These are phyloP conservation scores for Plantago rigida DNA, from an alignment of 305 asterid genomes.

Conservation along the genomic window DNA sequence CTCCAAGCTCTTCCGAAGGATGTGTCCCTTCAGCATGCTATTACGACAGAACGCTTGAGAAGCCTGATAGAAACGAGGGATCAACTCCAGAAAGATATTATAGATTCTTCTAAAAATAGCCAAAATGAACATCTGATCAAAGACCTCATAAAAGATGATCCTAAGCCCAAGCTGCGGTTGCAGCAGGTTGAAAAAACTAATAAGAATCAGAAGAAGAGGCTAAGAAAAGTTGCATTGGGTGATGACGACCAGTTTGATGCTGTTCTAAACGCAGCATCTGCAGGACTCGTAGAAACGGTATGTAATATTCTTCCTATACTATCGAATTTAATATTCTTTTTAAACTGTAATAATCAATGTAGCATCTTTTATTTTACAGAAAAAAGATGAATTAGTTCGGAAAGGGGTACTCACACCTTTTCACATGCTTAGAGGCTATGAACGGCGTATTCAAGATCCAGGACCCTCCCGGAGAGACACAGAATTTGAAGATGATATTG, in stretches of 20 bases:
- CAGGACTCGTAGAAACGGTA: constrained; percentile 92
- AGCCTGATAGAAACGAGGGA: constrained; percentile 68
- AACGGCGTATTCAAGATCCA: constrained; percentile 71
- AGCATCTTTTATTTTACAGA: constrained; percentile 43
- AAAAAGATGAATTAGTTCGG: constrained; percentile 82
- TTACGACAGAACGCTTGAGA: constrained; percentile 68
- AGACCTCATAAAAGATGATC: constrained; percentile 53
- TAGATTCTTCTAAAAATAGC: constrained; percentile 36
- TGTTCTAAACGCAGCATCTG: constrained; percentile 69
- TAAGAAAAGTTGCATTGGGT: constrained; percentile 44
- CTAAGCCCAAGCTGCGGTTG: constrained; percentile 36
- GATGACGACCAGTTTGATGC: constrained; percentile 87
- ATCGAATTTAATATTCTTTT: constrained; percentile 1
- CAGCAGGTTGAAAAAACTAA: constrained; percentile 38
- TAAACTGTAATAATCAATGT: constrained; percentile 18
- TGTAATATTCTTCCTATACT: constrained; percentile 27
- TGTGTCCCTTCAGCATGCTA: constrained; percentile 76
- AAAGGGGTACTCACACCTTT: constrained; percentile 89
- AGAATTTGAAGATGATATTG: constrained; percentile 31
- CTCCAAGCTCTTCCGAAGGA: constrained; percentile 45
- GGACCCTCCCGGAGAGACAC: constrained; percentile 45
- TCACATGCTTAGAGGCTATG: constrained; percentile 88
- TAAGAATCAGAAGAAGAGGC: constrained; percentile 41
- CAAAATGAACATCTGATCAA: constrained; percentile 38
- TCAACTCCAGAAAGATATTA: constrained; percentile 62